Conservation (phyloP, 2,329 filamentous ascomycete genomes). For the Colletotrichum kahawae region DNA sequence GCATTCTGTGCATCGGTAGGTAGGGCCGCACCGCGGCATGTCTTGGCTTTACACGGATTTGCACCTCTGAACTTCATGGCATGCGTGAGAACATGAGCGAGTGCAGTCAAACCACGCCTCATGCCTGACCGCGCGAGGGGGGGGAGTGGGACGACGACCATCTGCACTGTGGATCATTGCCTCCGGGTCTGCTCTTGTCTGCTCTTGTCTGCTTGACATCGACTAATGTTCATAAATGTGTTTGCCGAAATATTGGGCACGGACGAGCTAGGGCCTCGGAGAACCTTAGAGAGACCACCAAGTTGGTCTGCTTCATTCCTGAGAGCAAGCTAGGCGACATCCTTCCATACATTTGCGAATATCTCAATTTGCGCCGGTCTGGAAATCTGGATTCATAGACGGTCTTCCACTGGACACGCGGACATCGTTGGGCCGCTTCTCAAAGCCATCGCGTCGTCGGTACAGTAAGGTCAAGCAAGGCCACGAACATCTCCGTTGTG, state of each 20-base stretch:
- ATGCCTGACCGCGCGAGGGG: not conserved
- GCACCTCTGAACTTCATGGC: not conserved
- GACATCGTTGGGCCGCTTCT: not conserved
- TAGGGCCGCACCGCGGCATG: not conserved
- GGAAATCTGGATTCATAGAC: rapidly evolving
- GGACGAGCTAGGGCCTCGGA: rapidly evolving
- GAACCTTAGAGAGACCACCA: not conserved
- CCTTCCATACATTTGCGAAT: not conserved
- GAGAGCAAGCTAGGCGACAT: not conserved
- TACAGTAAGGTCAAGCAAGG: no score
- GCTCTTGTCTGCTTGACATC: not conserved
- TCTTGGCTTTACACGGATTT: not conserved
- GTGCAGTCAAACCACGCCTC: not conserved
- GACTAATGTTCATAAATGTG: not conserved
- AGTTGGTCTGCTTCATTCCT: not conserved
- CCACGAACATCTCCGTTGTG: no score
- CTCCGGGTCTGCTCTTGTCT: no score
- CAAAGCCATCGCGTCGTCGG: rapidly evolving
- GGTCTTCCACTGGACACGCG: rapidly evolving
- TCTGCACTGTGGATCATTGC: not conserved
- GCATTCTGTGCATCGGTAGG: rapidly evolving
- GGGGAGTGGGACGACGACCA: no score
- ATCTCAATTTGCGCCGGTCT: not conserved
- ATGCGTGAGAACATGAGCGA: not conserved
- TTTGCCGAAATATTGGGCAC: not conserved